These are phyloP conservation scores for Ogataea parapolymorpha DNA, from an alignment of 805 yeast genomes.

Conservation along the genomic window DNA sequence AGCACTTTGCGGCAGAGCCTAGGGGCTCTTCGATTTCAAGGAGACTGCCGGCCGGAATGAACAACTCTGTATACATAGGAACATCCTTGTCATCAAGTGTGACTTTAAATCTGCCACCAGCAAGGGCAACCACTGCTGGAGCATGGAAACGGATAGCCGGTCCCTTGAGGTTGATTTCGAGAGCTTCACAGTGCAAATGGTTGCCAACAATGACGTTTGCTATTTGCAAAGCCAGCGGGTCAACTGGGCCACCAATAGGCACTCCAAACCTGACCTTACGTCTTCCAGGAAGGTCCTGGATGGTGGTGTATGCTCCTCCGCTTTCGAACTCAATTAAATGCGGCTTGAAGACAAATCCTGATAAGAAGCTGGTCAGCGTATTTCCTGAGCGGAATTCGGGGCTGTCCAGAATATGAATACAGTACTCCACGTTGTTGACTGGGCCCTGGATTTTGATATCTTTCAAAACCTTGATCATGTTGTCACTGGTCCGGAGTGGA, in stretches of 20 bases:
- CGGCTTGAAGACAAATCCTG: constrained; percentile 71
- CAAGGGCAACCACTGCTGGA: constrained; percentile 72
- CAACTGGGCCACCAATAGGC: constrained; percentile 99
- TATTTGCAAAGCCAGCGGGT: constrained; percentile 78
- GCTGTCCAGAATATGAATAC: constrained; percentile 78
- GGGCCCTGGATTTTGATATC: constrained; percentile 88
- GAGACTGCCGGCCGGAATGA: constrained; percentile 68
- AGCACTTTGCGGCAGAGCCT: constrained; percentile 76
- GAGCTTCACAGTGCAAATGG: constrained; percentile 73
- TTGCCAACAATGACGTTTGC: constrained; percentile 93
- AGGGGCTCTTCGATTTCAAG: constrained; percentile 73
- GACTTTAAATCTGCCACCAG: constrained; percentile 79
- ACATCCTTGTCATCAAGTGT: constrained; percentile 57
- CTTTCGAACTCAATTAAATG: constrained; percentile 76
- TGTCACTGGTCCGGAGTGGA: constrained; percentile 74
- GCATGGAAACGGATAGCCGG: constrained; percentile 83
- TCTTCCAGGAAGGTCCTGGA: constrained; percentile 95
- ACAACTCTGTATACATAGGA: constrained; percentile 69
- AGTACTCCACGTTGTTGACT: constrained; percentile 83
- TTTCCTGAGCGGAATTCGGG: constrained; percentile 76
- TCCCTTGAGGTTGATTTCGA: constrained; percentile 85
- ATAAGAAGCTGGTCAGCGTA: constrained; percentile 84
- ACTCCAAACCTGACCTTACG: constrained; percentile 86
- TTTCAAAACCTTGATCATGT: constrained; percentile 72
- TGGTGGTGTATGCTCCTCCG: constrained; percentile 95